Base-by-base conservation (phyloP, 1,284 basidiomycete genomes). In the Cryptococcus maquisensis region DNA sequence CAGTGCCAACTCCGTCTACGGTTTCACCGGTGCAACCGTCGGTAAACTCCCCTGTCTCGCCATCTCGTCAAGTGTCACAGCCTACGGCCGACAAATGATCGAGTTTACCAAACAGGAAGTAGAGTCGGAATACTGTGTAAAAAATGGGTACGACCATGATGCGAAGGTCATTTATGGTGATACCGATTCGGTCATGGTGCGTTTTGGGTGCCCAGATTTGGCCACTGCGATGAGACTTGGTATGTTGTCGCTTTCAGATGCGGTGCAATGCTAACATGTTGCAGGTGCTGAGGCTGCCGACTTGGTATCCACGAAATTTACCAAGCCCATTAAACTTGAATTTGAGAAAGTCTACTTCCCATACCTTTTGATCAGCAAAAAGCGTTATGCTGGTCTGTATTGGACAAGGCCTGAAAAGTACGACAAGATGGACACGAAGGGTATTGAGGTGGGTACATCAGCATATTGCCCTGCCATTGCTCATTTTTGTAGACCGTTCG, bases 301-400 rank as follows among this genome's bases (percentile, higher is more conserved):
- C 28, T 82, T 90, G n/a, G 95, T 98, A 6, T 93, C 93, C 0
- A 74, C 81, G 38, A 91, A 92, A 72, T 98, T 98, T 75, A 79
- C 92, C 66, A 87, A 87, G 67, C 93, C 94, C 0, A 97, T 97
- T 80, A 97, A 96, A 71, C 83, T 98, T 18, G 94, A 97, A 74
- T 98, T 98, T 77, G 93, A 98, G 73, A 97, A 98, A 72, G 92
- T 97, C 1, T 98, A 98, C 76, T 97, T 88, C 73, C 93, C 93
- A 3, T 98, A 97, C 72, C 77, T 98, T 49, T 84, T 98, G 39
- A 98, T 98, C 75, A 96, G 80, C 81, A 98, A 97, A 78, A 98
- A 98, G 77, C 85, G 94, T 35, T 98, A 98, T 75, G 93, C 94
- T 3, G 94, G 93, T 4, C 76, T 96, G 54, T 96, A 98, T 69